Conservation (phyloP, 257 asterid genomes). For the Solanum chmielewskii region DNA sequence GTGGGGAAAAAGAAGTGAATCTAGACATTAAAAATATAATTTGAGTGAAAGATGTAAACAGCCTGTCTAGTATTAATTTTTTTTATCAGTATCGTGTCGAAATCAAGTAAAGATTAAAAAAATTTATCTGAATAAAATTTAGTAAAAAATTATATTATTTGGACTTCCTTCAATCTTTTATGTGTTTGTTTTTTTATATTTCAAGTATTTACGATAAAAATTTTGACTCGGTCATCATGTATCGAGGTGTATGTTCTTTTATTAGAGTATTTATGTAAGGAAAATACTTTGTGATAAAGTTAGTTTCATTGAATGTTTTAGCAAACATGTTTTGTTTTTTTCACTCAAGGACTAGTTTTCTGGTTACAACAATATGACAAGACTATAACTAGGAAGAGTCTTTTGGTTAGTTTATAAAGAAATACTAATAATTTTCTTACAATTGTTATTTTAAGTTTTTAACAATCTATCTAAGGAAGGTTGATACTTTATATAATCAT, state of each 20-base stretch:
- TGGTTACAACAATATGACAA: not conserved
- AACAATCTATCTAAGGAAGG: not conserved
- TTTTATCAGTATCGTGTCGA: not conserved
- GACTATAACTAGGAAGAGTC: not conserved
- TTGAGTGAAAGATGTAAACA: conserved; percentile 16
- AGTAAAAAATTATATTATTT: too few relatives aligned
- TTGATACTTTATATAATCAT: not conserved
- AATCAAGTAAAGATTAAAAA: not conserved
- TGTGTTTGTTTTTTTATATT: too few relatives aligned
- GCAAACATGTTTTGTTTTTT: not conserved
- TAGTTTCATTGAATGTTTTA: not conserved
- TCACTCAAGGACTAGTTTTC: not conserved
- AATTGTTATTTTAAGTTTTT: not conserved
- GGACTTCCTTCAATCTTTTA: accelerated
- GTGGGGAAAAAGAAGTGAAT: conserved; percentile 14
- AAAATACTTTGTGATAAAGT: not conserved
- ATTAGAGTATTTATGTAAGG: not conserved
- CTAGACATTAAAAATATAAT: conserved; percentile 2
- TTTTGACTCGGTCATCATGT: not conserved
- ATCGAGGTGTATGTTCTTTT: not conserved
- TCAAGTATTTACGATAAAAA: accelerated
- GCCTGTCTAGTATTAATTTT: not conserved
- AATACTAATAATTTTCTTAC: not conserved
- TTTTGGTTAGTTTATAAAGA: not conserved
- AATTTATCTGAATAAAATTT: accelerated